A percentile compares a stretch with the other conserved stretches of the same genome.
Evolutionary conservation across 495 filamentous ascomycete genomes (phyloP).

Genomic region (Podospora didyma): DNA sequence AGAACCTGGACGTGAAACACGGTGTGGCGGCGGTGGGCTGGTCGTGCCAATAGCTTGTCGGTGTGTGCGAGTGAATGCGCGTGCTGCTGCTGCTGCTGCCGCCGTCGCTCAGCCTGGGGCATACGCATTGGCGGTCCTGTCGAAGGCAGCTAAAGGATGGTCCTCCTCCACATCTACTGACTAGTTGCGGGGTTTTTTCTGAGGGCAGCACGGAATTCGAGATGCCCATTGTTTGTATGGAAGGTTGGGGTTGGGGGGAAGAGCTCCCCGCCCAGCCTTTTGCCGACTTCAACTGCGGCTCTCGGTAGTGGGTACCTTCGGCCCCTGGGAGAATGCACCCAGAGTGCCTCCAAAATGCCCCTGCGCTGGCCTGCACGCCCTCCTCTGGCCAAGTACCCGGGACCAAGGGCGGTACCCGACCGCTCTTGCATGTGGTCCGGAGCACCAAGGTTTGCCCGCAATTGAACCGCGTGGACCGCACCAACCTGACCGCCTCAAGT

Average conservation of each 20-base stretch:
- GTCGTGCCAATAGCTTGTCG: too few species aligned
- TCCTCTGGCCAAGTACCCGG: neutral
- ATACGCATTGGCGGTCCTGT: too few species aligned
- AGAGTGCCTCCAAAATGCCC: neutral
- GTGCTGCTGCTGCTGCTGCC: too few species aligned
- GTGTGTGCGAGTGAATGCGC: too few species aligned
- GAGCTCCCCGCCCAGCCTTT: neutral
- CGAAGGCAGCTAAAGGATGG: neutral
- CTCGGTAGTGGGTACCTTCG: neutral
- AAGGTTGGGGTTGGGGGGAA: too few species aligned
- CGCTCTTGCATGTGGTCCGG: neutral
- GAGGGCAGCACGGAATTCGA: neutral
- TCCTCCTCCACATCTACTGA: neutral
- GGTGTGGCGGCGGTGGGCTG: too few species aligned
- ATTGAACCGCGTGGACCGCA: too few species aligned
- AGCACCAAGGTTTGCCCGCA: too few species aligned
- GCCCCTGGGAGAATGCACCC: neutral
- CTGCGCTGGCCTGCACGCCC: neutral
- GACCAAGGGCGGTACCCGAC: neutral
- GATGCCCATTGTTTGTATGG: neutral
- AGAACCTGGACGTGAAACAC: too few species aligned
- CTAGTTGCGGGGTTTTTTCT: constrained; percentile 4
- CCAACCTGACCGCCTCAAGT: too few species aligned
- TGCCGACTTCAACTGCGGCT: constrained; percentile 1
- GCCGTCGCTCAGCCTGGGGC: too few species aligned